These are phyloP conservation scores for Scheffersomyces coipomensis DNA, from an alignment of 805 yeast genomes.

Conservation along the genomic window DNA sequence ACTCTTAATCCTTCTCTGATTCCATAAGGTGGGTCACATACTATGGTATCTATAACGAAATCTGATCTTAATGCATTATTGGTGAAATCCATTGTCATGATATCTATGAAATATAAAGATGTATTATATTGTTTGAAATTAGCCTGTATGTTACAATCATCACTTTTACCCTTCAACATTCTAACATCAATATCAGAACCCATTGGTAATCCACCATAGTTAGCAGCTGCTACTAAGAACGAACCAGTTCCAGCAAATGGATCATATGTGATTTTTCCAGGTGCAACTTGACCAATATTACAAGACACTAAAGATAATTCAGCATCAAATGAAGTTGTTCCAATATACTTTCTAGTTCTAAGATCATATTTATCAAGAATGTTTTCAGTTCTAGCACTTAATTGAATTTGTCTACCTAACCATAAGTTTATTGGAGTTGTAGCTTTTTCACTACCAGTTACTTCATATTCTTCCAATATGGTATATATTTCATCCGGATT, in stretches of 20 bases:
- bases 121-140: slow-evolving; percentile 79
- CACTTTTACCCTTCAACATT: slow-evolving; percentile 66
- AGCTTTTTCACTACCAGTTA: slow-evolving; percentile 46
- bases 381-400: slow-evolving; percentile 60
- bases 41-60: slow-evolving; percentile 70
- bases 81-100: slow-evolving; percentile 91
- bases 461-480: slow-evolving; percentile 70
- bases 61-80: slow-evolving; percentile 73
- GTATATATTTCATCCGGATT: slow-evolving; percentile 70
- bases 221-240: slow-evolving; percentile 82
- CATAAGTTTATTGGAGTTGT: slow-evolving; percentile 54
- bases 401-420: slow-evolving; percentile 73
- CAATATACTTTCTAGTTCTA: slow-evolving; percentile 80
- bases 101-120: slow-evolving; percentile 60
- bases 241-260: slow-evolving; percentile 98
- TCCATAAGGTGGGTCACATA: slow-evolving; percentile 98
- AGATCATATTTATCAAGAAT: slow-evolving; percentile 78
- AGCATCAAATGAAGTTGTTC: slow-evolving; percentile 96
- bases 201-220: slow-evolving; percentile 73
- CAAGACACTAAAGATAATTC: slow-evolving; percentile 86
- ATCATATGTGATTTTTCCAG: slow-evolving; percentile 74
- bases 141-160: slow-evolving; percentile 48
- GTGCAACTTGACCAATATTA: slow-evolving; percentile 74
- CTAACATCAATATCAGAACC: slow-evolving; percentile 94
- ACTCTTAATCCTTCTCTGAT: slow-evolving; percentile 94